Evolutionary conservation across 768 basidiomycete species (phyloP).

Genomic region (Tricholomella constricta): DNA sequence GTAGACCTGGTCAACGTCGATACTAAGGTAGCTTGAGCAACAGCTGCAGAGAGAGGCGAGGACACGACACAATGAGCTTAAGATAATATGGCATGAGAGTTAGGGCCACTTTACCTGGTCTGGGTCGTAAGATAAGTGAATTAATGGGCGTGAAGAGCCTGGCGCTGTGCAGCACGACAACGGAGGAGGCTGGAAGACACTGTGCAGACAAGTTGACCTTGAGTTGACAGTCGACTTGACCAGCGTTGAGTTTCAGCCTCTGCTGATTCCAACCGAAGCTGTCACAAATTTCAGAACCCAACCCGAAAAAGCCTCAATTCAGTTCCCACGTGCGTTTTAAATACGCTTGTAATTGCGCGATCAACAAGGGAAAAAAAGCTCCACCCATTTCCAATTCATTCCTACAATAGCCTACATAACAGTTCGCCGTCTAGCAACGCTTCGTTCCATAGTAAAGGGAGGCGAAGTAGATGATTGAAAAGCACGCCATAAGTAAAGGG

Average conservation of each 20-base stretch:
- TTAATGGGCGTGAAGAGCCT: neutral
- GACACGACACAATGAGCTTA: slow-evolving; percentile 7
- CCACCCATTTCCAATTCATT: slow-evolving; percentile 11
- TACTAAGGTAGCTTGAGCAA: slow-evolving; percentile 8
- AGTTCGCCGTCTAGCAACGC: neutral
- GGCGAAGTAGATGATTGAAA: too few relatives aligned
- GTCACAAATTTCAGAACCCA: slow-evolving; percentile 21
- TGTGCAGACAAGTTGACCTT: too few relatives aligned
- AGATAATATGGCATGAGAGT: neutral
- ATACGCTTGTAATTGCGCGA: neutral
- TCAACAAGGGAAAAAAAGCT: neutral
- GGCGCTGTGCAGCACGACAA: slow-evolving; percentile 3
- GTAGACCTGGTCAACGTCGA: neutral
- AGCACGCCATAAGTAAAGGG: neutral
- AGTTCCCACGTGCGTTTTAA: slow-evolving; percentile 13
- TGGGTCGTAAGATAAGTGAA: slow-evolving; percentile 10
- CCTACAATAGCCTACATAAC: slow-evolving; percentile 12
- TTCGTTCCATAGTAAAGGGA: too few relatives aligned
- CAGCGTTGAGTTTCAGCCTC: slow-evolving; percentile 14
- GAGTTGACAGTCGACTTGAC: slow-evolving; percentile 3
- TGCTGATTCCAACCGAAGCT: slow-evolving; percentile 10
- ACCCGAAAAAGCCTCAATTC: slow-evolving; percentile 14
- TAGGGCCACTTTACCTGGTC: neutral
- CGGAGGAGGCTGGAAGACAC: neutral
- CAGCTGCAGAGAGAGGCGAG: neutral